Evolutionary conservation across 2,329 filamentous ascomycete species (phyloP).

Genomic region (Incumbomyces lentus): DNA sequence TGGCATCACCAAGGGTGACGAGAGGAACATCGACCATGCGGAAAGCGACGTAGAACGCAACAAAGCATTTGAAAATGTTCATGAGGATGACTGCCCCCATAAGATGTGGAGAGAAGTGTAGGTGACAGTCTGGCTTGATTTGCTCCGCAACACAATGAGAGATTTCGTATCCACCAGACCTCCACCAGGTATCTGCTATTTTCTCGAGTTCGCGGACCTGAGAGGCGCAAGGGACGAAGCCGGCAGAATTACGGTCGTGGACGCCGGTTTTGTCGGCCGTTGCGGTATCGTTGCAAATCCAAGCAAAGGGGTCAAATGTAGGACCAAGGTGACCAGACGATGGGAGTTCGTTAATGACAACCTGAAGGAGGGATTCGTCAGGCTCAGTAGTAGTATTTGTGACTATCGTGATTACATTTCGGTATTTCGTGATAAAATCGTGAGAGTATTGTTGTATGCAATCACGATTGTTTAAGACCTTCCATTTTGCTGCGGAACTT

Average conservation of each 20-base stretch:
- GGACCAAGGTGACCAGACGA: constrained; percentile 7
- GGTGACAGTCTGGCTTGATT: constrained; percentile 1
- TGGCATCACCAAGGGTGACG: constrained; percentile 28
- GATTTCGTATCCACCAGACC: constrained; percentile 16
- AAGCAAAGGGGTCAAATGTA: constrained; percentile 15
- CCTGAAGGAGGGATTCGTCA: constrained; percentile 4
- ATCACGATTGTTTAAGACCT: constrained; percentile 6
- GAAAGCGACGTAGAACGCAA: constrained; percentile 6
- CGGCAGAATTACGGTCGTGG: constrained; percentile 7
- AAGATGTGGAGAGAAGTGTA: constrained; percentile 7
- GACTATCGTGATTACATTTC: constrained; percentile 10
- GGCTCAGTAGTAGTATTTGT: not conserved
- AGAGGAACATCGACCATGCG: constrained; percentile 15
- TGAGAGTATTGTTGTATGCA: constrained; percentile 16
- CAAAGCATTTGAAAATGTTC: constrained; percentile 6
- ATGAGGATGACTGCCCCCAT: not conserved
- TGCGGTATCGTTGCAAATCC: constrained; percentile 17
- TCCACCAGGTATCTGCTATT: constrained; percentile 8
- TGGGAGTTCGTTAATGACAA: constrained; percentile 14
- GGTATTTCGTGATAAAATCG: constrained; percentile 11
- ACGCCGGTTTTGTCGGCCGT: constrained; percentile 13
- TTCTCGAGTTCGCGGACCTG: not conserved
- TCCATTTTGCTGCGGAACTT: not conserved
- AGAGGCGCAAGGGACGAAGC: constrained; percentile 2
- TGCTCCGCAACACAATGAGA: constrained; percentile 17